Conservation (phyloP, 805 yeast species). For the Barnettozyma wickerhamii region DNA sequence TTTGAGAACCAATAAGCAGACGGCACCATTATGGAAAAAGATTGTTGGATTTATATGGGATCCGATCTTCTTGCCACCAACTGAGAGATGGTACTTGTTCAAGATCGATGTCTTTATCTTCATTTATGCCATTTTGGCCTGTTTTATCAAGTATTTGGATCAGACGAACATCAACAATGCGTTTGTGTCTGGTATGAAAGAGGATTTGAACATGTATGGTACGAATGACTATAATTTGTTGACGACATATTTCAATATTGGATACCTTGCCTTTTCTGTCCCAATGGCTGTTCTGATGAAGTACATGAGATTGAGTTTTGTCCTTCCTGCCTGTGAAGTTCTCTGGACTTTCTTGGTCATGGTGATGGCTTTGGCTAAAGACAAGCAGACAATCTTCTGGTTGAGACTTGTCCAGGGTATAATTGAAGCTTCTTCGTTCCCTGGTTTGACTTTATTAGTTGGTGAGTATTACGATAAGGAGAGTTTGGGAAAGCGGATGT, state of each 20-base stretch:
- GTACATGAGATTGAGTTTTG: slow-evolving; percentile 6
- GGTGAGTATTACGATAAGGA: slow-evolving; percentile 12
- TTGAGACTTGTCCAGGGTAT: slow-evolving; percentile 13
- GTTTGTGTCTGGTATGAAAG: slow-evolving; percentile 57
- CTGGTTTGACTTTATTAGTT: slow-evolving; percentile 8
- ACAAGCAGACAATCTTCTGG: slow-evolving; percentile 5
- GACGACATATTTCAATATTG: slow-evolving; percentile 11
- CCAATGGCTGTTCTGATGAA: slow-evolving; percentile 5
- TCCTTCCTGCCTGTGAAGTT: slow-evolving; percentile 10
- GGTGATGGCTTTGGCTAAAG: slow-evolving; percentile 7
- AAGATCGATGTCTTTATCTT: slow-evolving; percentile 14
- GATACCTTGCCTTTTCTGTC: slow-evolving; percentile 7
- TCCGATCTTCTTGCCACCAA: slow-evolving; percentile 8
- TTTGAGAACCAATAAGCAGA: slow-evolving; percentile 1
- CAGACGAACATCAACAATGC: slow-evolving; percentile 57
- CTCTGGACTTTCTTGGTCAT: slow-evolving; percentile 12
- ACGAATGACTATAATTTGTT: slow-evolving; percentile 42
- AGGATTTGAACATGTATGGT: slow-evolving; percentile 50
- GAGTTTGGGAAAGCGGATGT: slow-evolving; percentile 9
- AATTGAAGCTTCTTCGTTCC: slow-evolving; percentile 11
- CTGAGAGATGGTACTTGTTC: slow-evolving; percentile 9
- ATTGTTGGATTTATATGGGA: slow-evolving; percentile 10
- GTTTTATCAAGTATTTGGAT: slow-evolving; percentile 47
- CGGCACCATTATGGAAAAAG: slow-evolving; percentile 10
- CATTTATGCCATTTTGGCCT: slow-evolving; percentile 11